These are phyloP conservation scores for Hibiscus mutabilis DNA, from an alignment of 345 rosid genomes.

Conservation along the genomic window DNA sequence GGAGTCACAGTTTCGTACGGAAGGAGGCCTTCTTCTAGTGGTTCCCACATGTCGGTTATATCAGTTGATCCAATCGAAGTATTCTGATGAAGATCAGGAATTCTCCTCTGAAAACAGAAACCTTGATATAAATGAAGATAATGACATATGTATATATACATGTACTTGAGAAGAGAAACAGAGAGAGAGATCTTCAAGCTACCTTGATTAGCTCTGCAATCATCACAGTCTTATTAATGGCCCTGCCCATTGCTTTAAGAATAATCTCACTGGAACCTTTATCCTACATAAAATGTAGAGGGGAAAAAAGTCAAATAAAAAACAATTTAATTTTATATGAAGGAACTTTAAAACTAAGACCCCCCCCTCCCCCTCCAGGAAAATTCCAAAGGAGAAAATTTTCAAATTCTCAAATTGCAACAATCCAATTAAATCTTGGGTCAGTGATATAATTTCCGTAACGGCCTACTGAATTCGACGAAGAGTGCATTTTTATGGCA, in stretches of 20 bases:
- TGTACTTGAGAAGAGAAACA: neutral
- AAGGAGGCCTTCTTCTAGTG: conserved; percentile 74
- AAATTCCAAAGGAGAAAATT: neutral
- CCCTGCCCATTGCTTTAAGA: conserved; percentile 77
- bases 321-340: neutral
- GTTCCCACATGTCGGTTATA: conserved; percentile 85
- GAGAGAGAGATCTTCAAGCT: neutral
- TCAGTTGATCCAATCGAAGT: conserved; percentile 75
- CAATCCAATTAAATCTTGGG: neutral
- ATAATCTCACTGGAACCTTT: conserved; percentile 57
- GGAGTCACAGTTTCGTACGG: conserved; percentile 36
- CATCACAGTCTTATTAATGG: conserved; percentile 68
- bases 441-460: neutral
- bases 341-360: neutral
- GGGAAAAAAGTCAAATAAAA: neutral
- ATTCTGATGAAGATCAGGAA: conserved; percentile 72
- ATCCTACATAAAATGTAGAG: conserved; percentile 28
- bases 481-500: neutral
- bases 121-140: neutral
- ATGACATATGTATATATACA: neutral
- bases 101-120: conserved; percentile 54
- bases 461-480: no score
- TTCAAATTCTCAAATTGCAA: neutral
- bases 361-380: no score
- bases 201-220: conserved; percentile 70